Base-by-base conservation (phyloP, 257 asterid species). In the Plantago major region DNA sequence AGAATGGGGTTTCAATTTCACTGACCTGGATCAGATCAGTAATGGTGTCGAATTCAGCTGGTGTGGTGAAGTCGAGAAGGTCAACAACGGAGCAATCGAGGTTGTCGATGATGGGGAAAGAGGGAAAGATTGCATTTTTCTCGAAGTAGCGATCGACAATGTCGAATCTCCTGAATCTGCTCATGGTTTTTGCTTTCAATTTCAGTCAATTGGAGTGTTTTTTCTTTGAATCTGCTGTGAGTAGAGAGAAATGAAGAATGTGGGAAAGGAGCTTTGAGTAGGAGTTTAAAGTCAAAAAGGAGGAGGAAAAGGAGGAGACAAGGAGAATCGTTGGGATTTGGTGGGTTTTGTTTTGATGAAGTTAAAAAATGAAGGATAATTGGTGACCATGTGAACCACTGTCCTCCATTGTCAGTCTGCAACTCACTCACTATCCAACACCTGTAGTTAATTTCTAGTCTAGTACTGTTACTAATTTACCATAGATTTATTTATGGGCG, bases 1-100 rank as follows among this genome's bases (percentile, higher is more conserved):
- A 67, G 60, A 81, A 66, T 0, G 94, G 87, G 61, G 82, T 33
- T 5, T 33, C 8, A 4, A 33, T 33, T 69, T 52, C 53, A 42
- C 76, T 76, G 77, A 88, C 69, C 84, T 79, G 96, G 77, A 84
- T 78, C 85, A 88, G 94, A 81, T 91, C 95, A 16, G 90, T 66
- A 55, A 88, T 54, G 52, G 81, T 50, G 60, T 76, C 85, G 54
- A 84, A 74, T 11, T 76, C 82, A 77, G 60, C 50, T 71, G 37
- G 63, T 7, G 0, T 67, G 63, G 26, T 59, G 28, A 78, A 69
- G 69, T 26, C 67, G 3, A 84, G 75, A 62, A 83, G 75, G 67
- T 77, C 90, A 33, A 33, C 6, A 7, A 4, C 40, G 40, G 40
- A 49, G 78, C 73, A 8, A 83, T 64, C 47, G 40, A 62, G 62